Evolutionary conservation across 2,329 filamentous ascomycete species (phyloP).

Genomic region (Chrysoporthe cubensis): DNA sequence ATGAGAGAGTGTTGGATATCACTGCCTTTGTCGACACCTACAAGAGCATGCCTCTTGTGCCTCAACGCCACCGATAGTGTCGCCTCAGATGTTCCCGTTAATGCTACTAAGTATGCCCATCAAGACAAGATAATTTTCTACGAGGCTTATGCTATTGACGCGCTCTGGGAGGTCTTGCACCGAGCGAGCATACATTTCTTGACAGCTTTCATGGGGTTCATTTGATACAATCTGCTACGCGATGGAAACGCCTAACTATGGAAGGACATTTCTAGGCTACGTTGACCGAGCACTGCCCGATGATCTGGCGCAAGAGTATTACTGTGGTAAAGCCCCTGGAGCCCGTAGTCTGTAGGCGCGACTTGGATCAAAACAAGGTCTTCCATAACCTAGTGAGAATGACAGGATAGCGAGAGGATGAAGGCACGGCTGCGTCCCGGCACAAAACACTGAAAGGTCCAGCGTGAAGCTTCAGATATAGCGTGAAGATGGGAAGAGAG

Average conservation of each 20-base stretch:
- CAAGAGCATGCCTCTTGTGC: slow-evolving; percentile 56
- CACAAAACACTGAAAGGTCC: neutral
- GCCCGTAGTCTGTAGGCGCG: slow-evolving; percentile 53
- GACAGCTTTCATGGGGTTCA: slow-evolving; percentile 50
- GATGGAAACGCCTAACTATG: slow-evolving; percentile 36
- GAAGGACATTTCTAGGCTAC: slow-evolving; percentile 64
- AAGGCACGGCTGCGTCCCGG: neutral
- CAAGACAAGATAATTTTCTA: slow-evolving; percentile 67
- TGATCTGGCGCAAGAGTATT: slow-evolving; percentile 48
- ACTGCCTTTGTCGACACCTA: slow-evolving; percentile 58
- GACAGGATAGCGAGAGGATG: neutral
- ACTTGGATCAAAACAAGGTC: slow-evolving; percentile 55
- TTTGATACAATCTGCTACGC: slow-evolving; percentile 42
- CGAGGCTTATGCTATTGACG: slow-evolving; percentile 61
- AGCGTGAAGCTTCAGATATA: neutral
- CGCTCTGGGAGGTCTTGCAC: slow-evolving; percentile 42
- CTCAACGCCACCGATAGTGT: slow-evolving; percentile 66
- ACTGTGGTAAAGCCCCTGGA: slow-evolving; percentile 59
- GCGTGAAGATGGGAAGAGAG: too few species aligned
- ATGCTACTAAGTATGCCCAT: slow-evolving; percentile 65
- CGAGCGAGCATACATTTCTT: slow-evolving; percentile 51
- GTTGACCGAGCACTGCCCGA: slow-evolving; percentile 55
- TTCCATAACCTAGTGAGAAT: slow-evolving; percentile 53
- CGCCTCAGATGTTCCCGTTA: slow-evolving; percentile 55
- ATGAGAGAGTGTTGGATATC: slow-evolving; percentile 49